Conservation (phyloP, 2,329 filamentous ascomycete species). For the Dactylella cylindrospora region DNA sequence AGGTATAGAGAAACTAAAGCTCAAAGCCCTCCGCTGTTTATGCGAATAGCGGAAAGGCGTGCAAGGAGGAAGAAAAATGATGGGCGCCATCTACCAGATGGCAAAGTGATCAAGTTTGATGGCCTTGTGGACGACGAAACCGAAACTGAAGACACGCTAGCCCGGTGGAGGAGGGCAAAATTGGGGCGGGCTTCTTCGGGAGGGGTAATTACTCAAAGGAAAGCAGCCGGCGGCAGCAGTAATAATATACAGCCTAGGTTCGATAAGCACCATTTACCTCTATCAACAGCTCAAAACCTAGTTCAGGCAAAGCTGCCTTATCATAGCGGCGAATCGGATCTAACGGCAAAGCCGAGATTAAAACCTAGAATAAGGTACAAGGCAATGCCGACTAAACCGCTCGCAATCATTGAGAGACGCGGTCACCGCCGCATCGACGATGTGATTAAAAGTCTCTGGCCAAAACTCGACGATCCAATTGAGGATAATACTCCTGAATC, state of each 20-base stretch:
- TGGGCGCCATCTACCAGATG: constrained; percentile 25
- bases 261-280: not conserved
- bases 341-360: not conserved
- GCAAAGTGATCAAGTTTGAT: constrained; percentile 31
- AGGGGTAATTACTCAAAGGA: not conserved
- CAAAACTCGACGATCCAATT: constrained; percentile 20
- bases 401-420: not conserved
- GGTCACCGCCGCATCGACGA: constrained; percentile 17
- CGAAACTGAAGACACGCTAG: constrained; percentile 32
- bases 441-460: constrained; percentile 1
- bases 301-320: constrained; percentile 16
- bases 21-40: constrained; percentile 22
- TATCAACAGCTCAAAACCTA: constrained; percentile 3
- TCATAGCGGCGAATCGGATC: not conserved
- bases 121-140: constrained; percentile 27
- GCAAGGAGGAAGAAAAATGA: constrained; percentile 19
- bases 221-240: not conserved
- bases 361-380: constrained; percentile 7
- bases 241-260: not conserved
- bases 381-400: constrained; percentile 5
- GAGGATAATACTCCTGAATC: not conserved
- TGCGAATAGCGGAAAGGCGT: constrained; percentile 30
- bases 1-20: constrained; percentile 16
- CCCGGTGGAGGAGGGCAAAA: constrained; percentile 16
- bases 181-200: constrained; percentile 4